These are phyloP conservation scores for Phaseolus lunatus DNA, from an alignment of 306 rosid species.

Conservation along the genomic window DNA sequence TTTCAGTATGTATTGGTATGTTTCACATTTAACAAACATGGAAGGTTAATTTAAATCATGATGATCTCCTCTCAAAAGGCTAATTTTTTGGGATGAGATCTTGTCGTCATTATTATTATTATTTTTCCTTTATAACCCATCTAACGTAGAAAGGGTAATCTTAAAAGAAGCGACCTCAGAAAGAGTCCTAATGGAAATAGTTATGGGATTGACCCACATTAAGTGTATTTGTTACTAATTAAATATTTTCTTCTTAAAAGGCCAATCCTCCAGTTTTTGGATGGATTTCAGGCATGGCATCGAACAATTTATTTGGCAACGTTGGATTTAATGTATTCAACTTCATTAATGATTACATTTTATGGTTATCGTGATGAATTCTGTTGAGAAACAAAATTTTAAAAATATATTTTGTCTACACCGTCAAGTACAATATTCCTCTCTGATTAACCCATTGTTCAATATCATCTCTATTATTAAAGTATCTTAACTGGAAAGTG, in stretches of 20 bases:
- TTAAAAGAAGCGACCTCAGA: slow-evolving; percentile 1
- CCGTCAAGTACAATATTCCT: background rate
- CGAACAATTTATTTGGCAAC: background rate
- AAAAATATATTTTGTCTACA: background rate
- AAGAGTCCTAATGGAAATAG: background rate
- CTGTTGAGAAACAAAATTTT: background rate
- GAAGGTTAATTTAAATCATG: background rate
- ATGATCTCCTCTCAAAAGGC: background rate
- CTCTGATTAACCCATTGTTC: background rate
- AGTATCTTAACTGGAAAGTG: background rate
- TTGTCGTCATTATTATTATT: background rate
- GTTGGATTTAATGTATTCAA: background rate
- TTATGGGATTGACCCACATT: slow-evolving; percentile 5
- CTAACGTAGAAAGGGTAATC: background rate
- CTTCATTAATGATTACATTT: background rate
- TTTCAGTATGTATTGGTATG: background rate
- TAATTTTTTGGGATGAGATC: slow-evolving; percentile 11
- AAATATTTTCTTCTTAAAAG: background rate
- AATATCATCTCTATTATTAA: background rate
- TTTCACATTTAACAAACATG: background rate
- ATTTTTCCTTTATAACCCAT: background rate
- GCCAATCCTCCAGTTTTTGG: background rate
- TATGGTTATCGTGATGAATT: background rate
- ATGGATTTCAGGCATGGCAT: background rate
- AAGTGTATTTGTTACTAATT: background rate